Base-by-base conservation (phyloP, 805 yeast genomes). In the Diddensiella santjacobensis region DNA sequence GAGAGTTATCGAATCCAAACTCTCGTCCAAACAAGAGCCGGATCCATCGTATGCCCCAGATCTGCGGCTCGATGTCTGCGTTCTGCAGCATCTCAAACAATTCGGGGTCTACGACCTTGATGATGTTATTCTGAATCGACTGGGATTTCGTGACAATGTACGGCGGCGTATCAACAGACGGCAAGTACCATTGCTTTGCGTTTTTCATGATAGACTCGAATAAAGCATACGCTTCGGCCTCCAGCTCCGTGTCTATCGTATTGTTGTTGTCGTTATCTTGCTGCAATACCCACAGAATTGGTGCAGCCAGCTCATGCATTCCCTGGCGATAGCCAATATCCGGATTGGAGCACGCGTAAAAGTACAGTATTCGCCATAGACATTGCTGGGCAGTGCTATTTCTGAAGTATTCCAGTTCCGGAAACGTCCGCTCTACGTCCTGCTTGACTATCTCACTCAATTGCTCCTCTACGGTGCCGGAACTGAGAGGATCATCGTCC, bases 241-340 rank as follows among this genome's bases (percentile, higher is more conserved):
- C 70, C 5, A 60, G 45, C 44, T 48, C 52, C 15, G 29, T 29
- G 13, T 31, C 44, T 31, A n/a, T 31, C 4, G 24, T 3, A 37
- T 19, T 35, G 8, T 38, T 39, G 38, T 43, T 31, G 36, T 19
- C 40, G 8, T 38, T 39, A 36, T 43, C 38, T 45, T 8, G 18
- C 18, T 10, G 41, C 29, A 56, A 17, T 5, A 59, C 65, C 35
- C 45, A 65, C 47, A 64, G 66, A 10, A 77, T 61, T 22, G 78
- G 66, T 3, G 79, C 82, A 37, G 74, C 58, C 3, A 78, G 65
- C 60, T 77, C 82, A 57, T 77, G 81, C 60, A 77, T 67, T 3
- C 82, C 82, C 57, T 77, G 82, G 50, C 78, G 70, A 51, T 73
- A 73, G n/a, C 78, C 74, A 24, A 77, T 62, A 4, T 59, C 66